Conservation (phyloP, 2,329 filamentous ascomycete genomes). For the Chaetomium strumarium region DNA sequence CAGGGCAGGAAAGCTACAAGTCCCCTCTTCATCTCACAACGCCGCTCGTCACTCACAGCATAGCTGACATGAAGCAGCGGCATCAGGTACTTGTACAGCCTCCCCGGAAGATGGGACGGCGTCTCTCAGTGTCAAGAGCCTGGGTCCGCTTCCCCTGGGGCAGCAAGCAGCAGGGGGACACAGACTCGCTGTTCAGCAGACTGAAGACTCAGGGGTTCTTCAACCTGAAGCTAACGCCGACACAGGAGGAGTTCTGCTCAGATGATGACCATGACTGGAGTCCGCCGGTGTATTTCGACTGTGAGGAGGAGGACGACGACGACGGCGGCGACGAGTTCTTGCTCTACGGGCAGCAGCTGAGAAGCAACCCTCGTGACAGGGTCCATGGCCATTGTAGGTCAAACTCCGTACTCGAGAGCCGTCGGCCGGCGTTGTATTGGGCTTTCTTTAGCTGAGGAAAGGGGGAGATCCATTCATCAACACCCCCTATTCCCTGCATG, state of each 20-base stretch:
- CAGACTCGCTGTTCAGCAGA: neutral
- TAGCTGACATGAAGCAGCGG: neutral
- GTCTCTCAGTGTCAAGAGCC: neutral
- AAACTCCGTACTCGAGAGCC: neutral
- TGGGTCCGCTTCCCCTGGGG: neutral
- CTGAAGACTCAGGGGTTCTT: constrained; percentile 1
- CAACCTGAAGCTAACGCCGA: neutral
- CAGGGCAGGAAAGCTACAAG: neutral
- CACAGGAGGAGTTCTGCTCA: neutral
- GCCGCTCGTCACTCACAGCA: neutral
- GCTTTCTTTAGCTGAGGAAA: neutral
- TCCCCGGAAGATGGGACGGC: neutral
- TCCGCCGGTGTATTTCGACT: neutral
- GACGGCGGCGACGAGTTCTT: neutral
- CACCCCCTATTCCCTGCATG: too few species aligned
- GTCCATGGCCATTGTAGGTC: neutral
- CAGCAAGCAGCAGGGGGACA: neutral
- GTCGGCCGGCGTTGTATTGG: neutral
- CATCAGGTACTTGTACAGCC: neutral
- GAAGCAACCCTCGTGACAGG: neutral
- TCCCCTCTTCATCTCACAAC: neutral
- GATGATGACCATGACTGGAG: neutral
- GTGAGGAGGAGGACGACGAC: neutral
- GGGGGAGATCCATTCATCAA: neutral
- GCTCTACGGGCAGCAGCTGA: neutral